Evolutionary conservation across 139 green algal genomes (phyloP).

Genomic region (Astrephomene gubernaculifera): DNA sequence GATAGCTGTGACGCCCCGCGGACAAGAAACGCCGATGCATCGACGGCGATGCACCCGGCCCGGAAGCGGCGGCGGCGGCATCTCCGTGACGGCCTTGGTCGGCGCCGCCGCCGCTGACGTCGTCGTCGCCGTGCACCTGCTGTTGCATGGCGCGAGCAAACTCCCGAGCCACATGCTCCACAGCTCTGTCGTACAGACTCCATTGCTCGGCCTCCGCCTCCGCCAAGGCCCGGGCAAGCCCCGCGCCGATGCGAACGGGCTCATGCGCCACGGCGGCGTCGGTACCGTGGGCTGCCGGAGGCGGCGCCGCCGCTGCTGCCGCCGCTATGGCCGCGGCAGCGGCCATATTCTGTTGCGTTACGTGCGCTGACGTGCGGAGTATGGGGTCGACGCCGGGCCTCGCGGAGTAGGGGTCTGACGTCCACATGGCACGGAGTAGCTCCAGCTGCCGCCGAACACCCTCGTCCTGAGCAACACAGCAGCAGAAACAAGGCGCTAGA

Average conservation of each 20-base stretch:
- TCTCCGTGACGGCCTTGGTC: too few relatives aligned
- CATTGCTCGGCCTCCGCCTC: slow-evolving; percentile 32
- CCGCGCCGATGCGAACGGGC: slow-evolving; percentile 30
- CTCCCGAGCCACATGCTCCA: slow-evolving; percentile 29
- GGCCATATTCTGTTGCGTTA: too few relatives aligned
- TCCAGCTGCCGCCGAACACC: slow-evolving; percentile 42
- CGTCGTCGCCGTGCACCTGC: not conserved
- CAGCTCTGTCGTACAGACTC: slow-evolving; percentile 5
- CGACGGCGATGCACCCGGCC: too few relatives aligned
- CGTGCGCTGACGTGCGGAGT: too few relatives aligned
- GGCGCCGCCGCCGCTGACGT: not conserved
- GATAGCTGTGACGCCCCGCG: too few relatives aligned
- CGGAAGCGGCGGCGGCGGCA: not conserved
- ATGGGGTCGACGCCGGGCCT: slow-evolving; percentile 15
- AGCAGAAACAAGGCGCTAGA: too few relatives aligned
- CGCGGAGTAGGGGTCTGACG: slow-evolving; percentile 29
- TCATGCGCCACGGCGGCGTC: not conserved
- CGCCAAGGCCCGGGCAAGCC: slow-evolving; percentile 23
- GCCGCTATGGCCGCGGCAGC: not conserved
- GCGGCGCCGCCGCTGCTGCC: not conserved
- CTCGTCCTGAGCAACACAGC: slow-evolving; percentile 25
- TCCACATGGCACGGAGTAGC: slow-evolving; percentile 48
- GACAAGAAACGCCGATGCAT: too few relatives aligned
- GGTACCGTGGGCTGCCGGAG: not conserved
- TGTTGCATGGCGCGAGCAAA: slow-evolving; percentile 30